A percentile compares a stretch with the other conserved stretches of the same genome.
Conservation (phyloP, 2,329 filamentous ascomycete genomes). For the Diaporthe australafricana region DNA sequence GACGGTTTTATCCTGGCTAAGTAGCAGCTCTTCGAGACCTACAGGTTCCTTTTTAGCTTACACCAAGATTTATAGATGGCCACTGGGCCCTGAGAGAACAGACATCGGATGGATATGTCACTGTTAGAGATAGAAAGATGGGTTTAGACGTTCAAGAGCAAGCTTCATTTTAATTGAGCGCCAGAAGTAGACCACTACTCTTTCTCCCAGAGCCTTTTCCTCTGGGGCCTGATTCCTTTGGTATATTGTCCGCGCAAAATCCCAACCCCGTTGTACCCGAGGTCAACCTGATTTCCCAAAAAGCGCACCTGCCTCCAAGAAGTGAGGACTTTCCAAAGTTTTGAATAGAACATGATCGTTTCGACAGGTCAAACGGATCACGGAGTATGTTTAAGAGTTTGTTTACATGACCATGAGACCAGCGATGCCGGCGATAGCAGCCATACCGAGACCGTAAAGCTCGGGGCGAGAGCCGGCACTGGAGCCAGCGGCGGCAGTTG, state of each 20-base stretch:
- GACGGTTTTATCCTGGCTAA: slow-evolving; percentile 51
- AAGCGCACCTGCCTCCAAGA: slow-evolving; percentile 2
- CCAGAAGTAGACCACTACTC: background rate
- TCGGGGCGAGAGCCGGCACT: slow-evolving; percentile 30
- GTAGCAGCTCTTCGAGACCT: background rate
- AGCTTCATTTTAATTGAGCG: background rate
- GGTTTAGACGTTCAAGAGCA: background rate
- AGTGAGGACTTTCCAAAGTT: slow-evolving; percentile 4
- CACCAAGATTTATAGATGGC: background rate
- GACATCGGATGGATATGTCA: background rate
- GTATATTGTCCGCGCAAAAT: slow-evolving; percentile 8
- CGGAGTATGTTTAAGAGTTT: background rate
- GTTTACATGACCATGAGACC: slow-evolving; percentile 31
- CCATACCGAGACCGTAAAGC: slow-evolving; percentile 34
- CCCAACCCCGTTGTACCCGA: background rate
- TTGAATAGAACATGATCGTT: slow-evolving; percentile 4
- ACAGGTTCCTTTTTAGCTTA: background rate
- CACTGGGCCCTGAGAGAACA: background rate
- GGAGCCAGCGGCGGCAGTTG: slow-evolving; percentile 20
- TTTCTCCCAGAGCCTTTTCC: background rate
- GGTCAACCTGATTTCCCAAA: background rate
- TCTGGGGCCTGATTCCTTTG: background rate
- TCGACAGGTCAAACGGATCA: background rate
- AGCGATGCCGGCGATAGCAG: slow-evolving; percentile 29
- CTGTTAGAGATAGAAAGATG: background rate